Evolutionary conservation across 2,329 filamentous ascomycete species (phyloP), one percentile per base, ranked within the genome.

Genomic region (Chrysoporthe puriensis): DNA sequence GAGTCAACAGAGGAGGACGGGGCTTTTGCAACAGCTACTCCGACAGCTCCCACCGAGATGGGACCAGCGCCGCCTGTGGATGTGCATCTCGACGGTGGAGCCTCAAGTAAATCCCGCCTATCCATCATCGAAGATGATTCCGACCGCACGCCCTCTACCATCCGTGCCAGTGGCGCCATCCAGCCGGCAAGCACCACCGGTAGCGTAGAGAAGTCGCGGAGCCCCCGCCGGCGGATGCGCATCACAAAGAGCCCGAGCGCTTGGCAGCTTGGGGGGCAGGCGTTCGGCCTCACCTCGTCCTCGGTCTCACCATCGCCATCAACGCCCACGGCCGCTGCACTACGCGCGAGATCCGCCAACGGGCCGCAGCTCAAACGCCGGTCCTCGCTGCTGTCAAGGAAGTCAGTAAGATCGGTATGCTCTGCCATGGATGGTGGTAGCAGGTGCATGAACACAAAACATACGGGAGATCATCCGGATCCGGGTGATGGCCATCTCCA

Each of bases 331-430:
- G 46, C 59, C 14, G 44, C 59, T 42, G 71, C 70, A 34, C 54
- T 73, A 18, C 70, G 71, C 16, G 67, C 72, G 5, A 67, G 71
- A 3, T 73, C 74, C 13, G 66, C 64, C 9, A 75, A 74, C 48
- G 73, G 66, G 36, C 67, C 74, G n/a, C 69, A 70, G 11, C 70
- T 72, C 66, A 70, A 65, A 18, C 68, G 71, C 7, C 71, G 69
- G 44, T 61, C 63, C 14, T 69, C 72, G 8, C 56, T 67, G 9
- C 57, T 68, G 42, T 68, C 69, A 16, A 71, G 71, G 36, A 73
- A 48, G 6, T 50, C 63, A 42, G 18, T 59, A 32, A 73, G 44
- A 50, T 70, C 68, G 3, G 66, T 63, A 42, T 68, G 68, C 50
- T 68, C 68, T 2, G 50, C 59, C 43, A 61, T 63, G 16, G 66